These are phyloP conservation scores for Astrephomene gubernaculifera DNA, from an alignment of 139 green algal genomes.

Conservation along the genomic window DNA sequence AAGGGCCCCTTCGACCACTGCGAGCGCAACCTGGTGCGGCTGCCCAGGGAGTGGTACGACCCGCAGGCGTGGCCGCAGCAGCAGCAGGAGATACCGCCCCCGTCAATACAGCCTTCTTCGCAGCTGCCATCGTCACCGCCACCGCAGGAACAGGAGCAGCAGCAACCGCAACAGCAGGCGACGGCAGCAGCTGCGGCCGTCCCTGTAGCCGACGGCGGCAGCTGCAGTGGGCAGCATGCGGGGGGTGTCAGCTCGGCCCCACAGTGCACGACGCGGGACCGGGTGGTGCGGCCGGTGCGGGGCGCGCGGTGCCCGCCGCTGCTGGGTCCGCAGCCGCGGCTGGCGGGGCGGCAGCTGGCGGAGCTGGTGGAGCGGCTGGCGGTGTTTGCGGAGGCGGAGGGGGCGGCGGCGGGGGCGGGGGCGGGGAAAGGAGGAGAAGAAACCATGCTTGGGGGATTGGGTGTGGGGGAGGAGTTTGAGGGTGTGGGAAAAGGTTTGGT, in stretches of 20 bases:
- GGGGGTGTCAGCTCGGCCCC: not conserved
- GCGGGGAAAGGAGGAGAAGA: not conserved
- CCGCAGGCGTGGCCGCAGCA: not conserved
- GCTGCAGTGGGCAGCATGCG: not conserved
- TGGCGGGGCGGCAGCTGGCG: constrained; percentile 6
- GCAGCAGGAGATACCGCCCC: not conserved
- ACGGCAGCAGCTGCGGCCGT: not conserved
- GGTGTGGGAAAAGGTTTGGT: too few relatives aligned
- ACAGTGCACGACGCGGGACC: too few relatives aligned
- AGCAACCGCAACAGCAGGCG: not conserved
- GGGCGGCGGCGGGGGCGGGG: not conserved
- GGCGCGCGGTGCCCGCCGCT: not conserved
- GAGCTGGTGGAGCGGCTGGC: constrained; percentile 20
- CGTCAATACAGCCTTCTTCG: too few relatives aligned
- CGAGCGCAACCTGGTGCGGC: constrained; percentile 55
- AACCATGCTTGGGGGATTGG: too few relatives aligned
- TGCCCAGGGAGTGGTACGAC: constrained; percentile 60
- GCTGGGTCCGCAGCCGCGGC: not conserved
- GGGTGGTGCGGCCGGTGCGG: not conserved
- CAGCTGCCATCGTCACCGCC: too few relatives aligned
- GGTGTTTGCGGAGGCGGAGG: constrained; percentile 1
- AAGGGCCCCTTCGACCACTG: constrained; percentile 70
- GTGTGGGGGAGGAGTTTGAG: too few relatives aligned
- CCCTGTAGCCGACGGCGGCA: not conserved
- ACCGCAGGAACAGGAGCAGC: not conserved